phyloP scores from a whole-genome alignment of 176 grass and related monocot genomes.

The Tillandsia leiboldiana region DNA sequence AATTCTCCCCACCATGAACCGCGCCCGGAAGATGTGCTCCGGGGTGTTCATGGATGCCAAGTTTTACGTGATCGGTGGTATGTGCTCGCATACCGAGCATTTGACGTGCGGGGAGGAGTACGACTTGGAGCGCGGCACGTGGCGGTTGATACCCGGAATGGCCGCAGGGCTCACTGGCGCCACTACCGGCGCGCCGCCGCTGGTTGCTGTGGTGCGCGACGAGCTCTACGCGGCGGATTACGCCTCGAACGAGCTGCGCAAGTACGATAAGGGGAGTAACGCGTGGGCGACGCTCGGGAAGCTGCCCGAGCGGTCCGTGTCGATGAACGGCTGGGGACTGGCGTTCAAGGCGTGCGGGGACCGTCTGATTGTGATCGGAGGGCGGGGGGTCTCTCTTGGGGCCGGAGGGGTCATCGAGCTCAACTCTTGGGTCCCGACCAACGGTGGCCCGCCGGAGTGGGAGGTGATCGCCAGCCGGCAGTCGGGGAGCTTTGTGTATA shows the following conservation, averaged over 20 bases:
- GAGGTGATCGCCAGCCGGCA: constrained; percentile 57
- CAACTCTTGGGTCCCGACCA: constrained; percentile 76
- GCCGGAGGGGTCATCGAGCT: constrained; percentile 88
- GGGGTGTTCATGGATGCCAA: constrained; percentile 87
- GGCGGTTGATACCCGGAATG: constrained; percentile 80
- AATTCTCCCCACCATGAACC: constrained; percentile 74
- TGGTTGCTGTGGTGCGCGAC: constrained; percentile 78
- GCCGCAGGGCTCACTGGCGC: constrained; percentile 62
- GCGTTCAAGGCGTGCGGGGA: constrained; percentile 92
- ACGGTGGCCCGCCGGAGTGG: constrained; percentile 54
- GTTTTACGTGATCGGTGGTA: constrained; percentile 90
- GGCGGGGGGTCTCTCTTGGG: constrained; percentile 41
- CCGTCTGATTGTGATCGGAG: constrained; percentile 82
- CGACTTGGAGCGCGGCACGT: constrained; percentile 58
- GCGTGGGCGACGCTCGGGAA: constrained; percentile 74
- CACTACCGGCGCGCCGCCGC: constrained; percentile 73
- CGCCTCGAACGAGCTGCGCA: constrained; percentile 69
- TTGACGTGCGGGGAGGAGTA: constrained; percentile 92
- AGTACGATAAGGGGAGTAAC: constrained; percentile 69
- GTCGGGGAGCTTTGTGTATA: constrained; percentile 88
- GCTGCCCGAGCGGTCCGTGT: constrained; percentile 85
- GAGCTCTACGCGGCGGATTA: constrained; percentile 82
- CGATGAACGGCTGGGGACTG: constrained; percentile 95
- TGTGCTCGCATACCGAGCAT: constrained; percentile 54
- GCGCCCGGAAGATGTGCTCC: constrained; percentile 77